Percentiles rank a stretch among this genome's conserved stretches.
phyloP scores from a whole-genome alignment of 1,284 basidiomycete species.

The Pisolithus thermaeus region DNA sequence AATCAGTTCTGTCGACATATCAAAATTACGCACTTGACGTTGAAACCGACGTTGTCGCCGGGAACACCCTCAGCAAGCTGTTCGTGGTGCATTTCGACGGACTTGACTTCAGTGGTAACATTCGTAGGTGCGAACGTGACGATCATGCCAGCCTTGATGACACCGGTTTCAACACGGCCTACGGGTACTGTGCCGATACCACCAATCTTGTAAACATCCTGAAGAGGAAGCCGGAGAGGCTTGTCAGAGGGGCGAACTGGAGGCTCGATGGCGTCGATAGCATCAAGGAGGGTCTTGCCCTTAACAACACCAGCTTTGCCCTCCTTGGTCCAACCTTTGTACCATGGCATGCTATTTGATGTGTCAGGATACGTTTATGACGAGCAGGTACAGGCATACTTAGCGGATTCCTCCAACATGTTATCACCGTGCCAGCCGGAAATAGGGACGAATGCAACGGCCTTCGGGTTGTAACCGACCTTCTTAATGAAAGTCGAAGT shows the following conservation, averaged over 20 bases:
- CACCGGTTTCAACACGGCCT: conserved; percentile 99
- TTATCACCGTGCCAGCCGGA: conserved; percentile 99
- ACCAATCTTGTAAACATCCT: conserved; percentile 99
- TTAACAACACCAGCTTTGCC: conserved; percentile 89
- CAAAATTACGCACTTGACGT: conserved; percentile 71
- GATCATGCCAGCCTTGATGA: conserved; percentile 99
- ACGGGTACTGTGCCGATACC: conserved; percentile 99
- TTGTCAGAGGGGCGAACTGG: conserved; percentile 96
- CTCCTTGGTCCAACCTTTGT: conserved; percentile 99
- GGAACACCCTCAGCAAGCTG: conserved; percentile 93
- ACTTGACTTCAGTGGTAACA: conserved; percentile 99
- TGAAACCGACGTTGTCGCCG: conserved; percentile 99
- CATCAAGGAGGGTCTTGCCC: conserved; percentile 99
- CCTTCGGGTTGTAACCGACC: conserved; percentile 99
- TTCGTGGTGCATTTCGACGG: conserved; percentile 99
- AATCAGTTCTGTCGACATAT: not conserved
- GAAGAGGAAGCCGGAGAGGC: conserved; percentile 99
- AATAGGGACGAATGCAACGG: conserved; percentile 98
- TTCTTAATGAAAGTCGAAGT: conserved; percentile 99
- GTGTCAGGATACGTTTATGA: conserved; percentile 15
- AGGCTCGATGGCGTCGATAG: conserved; percentile 99
- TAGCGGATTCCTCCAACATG: conserved; percentile 97
- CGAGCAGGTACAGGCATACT: conserved; percentile 46
- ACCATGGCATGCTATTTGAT: conserved; percentile 88
- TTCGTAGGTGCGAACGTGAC: conserved; percentile 95